These are phyloP conservation scores for Aspergillus carbonarius DNA, from an alignment of 2,329 filamentous ascomycete species.

Conservation along the genomic window DNA sequence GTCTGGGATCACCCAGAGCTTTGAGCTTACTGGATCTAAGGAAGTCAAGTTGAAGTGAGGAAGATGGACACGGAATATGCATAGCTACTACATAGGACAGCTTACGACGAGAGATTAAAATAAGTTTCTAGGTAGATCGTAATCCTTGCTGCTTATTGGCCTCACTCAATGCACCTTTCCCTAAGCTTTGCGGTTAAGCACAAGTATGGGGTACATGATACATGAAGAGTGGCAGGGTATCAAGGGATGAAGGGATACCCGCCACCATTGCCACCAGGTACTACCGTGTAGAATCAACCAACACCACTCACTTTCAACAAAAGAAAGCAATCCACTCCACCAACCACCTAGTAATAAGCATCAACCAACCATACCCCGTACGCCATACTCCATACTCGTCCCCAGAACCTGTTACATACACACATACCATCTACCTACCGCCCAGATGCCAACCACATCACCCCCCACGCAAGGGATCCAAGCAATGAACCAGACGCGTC, in stretches of 20 bases:
- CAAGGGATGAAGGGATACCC: neutral
- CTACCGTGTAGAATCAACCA: too few species aligned
- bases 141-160: neutral
- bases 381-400: neutral
- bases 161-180: too few species aligned
- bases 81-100: too few species aligned
- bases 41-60: slow-evolving; percentile 17
- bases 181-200: too few species aligned
- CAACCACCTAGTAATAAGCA: neutral
- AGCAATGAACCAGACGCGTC: neutral
- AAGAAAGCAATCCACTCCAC: neutral
- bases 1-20: slow-evolving; percentile 22
- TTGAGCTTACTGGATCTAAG: slow-evolving; percentile 14
- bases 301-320: too few species aligned
- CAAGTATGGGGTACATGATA: too few species aligned
- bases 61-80: too few species aligned
- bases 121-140: neutral
- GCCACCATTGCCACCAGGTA: neutral
- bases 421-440: neutral
- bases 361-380: neutral
- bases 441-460: neutral
- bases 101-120: neutral
- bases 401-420: neutral
- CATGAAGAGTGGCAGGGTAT: neutral
- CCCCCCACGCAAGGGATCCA: neutral